Base-by-base conservation (phyloP, 2,329 filamentous ascomycete genomes). In the Claviceps monticola region DNA sequence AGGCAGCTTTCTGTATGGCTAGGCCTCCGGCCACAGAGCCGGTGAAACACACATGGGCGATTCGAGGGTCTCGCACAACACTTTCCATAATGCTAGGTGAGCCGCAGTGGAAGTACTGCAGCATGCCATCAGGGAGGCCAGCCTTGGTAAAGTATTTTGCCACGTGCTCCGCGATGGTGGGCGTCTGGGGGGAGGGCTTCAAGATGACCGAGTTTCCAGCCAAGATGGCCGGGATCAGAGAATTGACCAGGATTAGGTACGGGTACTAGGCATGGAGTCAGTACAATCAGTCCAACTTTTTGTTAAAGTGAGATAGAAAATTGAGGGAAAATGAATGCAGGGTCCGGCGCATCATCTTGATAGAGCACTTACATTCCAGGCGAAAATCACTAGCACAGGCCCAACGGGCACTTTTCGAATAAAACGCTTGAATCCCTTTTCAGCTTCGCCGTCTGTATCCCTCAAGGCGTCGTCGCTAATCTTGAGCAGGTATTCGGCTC, bases 151-250 rank as follows among this genome's bases (percentile, higher is more conserved):
- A 95, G 51, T 86, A 79, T 57, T 83, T 76, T 52, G 84, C 72
- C 19, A 95, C 79, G 55, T 88, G 88, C 72, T 97, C 91, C 43
- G 81, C 90, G 56, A 95, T 83, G 0, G 90, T 95, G 1, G 91
- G 91, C 1, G 91, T 96, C 69, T 97, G 91, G 9, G 91, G 91
- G 5, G 88, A 95, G 21, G 91, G 91, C 72, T 97, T 97, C 53
- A 97, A 72, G 54, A 97, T 93, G 53, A 97, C 87, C 4, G 85
- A 83, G 70, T 96, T 95, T 43, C 91, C 91, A 34, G 87, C 82
- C 41, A 97, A 76, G 41, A 97, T 75, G n/a, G 91, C 91, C 17
- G 91, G 91, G 56, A 97, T 81, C 53, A 97, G 75, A 13, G 88
- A 90, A 73, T 97, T 97, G 64, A 96, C 80, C 34, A 96, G 80